Evolutionary conservation across 805 yeast species (phyloP).

Genomic region (Saccharomycopsis malanga): DNA sequence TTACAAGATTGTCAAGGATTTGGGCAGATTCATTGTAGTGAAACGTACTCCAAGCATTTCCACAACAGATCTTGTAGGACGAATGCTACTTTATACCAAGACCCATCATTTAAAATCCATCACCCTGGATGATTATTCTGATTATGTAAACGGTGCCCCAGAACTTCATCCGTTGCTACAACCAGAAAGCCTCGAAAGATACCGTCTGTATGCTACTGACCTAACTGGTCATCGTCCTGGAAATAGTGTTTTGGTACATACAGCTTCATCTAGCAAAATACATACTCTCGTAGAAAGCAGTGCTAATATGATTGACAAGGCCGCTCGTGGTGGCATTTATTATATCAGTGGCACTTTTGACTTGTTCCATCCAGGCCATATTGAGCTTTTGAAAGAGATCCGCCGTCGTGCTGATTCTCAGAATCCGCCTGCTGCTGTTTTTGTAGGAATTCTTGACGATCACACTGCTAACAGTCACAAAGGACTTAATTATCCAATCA

Average conservation of each 20-base stretch:
- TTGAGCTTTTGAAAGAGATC: slow-evolving; percentile 56
- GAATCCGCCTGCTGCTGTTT: slow-evolving; percentile 36
- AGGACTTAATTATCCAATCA: slow-evolving; percentile 69
- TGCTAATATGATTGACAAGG: slow-evolving; percentile 3
- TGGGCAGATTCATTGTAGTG: slow-evolving; percentile 85
- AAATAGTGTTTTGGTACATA: slow-evolving; percentile 46
- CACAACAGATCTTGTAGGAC: slow-evolving; percentile 89
- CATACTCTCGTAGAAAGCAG: slow-evolving; percentile 33
- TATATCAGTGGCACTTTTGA: slow-evolving; percentile 87
- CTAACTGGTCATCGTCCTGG: slow-evolving; percentile 52
- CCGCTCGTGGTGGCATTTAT: slow-evolving; percentile 25
- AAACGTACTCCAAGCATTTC: slow-evolving; percentile 90
- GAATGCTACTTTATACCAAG: slow-evolving; percentile 63
- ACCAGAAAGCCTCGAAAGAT: slow-evolving; percentile 36
- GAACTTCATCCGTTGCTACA: slow-evolving; percentile 24
- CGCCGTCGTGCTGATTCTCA: slow-evolving; percentile 32
- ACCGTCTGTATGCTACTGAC: slow-evolving; percentile 53
- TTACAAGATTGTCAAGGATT: slow-evolving; percentile 72
- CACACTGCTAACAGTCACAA: slow-evolving; percentile 44
- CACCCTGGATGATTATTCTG: slow-evolving; percentile 23
- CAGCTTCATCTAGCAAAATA: slow-evolving; percentile 28
- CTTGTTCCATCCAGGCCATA: slow-evolving; percentile 89
- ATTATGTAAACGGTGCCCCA: background rate
- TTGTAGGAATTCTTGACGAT: slow-evolving; percentile 67
- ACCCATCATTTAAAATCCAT: slow-evolving; percentile 46